These are phyloP conservation scores for Termitomyces sp. DNA, from an alignment of 768 basidiomycete genomes.

Conservation along the genomic window DNA sequence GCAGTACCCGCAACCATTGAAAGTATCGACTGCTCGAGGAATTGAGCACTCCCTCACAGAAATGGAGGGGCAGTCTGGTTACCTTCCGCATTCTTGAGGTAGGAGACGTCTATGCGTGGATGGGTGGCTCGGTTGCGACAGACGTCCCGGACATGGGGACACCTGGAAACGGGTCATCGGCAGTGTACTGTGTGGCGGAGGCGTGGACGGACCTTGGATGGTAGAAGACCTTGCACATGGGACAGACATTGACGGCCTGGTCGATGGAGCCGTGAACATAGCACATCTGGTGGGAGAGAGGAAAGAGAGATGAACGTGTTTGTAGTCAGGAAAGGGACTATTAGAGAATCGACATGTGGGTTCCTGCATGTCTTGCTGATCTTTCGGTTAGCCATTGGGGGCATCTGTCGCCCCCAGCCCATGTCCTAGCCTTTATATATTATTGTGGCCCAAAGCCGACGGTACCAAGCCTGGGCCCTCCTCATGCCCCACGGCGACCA, in stretches of 20 bases:
- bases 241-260: conserved; percentile 63
- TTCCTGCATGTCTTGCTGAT: conserved; percentile 26
- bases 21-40: conserved; percentile 55
- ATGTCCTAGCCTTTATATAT: conserved; percentile 13
- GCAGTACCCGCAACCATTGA: conserved; percentile 88
- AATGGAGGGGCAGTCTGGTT: conserved; percentile 20
- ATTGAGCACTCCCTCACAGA: conserved; percentile 11
- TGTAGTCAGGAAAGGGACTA: conserved; percentile 25
- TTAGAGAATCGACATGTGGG: conserved; percentile 28
- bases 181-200: conserved; percentile 5
- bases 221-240: conserved; percentile 83
- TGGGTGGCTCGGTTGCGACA: conserved; percentile 72
- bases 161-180: conserved; percentile 40
- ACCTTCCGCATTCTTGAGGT: conserved; percentile 89
- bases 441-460: conserved; percentile 16
- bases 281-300: conserved; percentile 50
- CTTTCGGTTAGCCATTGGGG: conserved; percentile 23
- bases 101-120: conserved; percentile 73
- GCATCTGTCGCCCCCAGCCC: not conserved
- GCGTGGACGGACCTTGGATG: conserved; percentile 46
- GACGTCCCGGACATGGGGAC: conserved; percentile 70
- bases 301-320: conserved; percentile 18
- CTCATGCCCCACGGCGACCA: conserved; percentile 22
- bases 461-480: conserved; percentile 10
- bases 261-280: conserved; percentile 65